These are phyloP conservation scores for Phytopythium mirpurense DNA, from an alignment of 352 stramenopile genomes.

Conservation along the genomic window DNA sequence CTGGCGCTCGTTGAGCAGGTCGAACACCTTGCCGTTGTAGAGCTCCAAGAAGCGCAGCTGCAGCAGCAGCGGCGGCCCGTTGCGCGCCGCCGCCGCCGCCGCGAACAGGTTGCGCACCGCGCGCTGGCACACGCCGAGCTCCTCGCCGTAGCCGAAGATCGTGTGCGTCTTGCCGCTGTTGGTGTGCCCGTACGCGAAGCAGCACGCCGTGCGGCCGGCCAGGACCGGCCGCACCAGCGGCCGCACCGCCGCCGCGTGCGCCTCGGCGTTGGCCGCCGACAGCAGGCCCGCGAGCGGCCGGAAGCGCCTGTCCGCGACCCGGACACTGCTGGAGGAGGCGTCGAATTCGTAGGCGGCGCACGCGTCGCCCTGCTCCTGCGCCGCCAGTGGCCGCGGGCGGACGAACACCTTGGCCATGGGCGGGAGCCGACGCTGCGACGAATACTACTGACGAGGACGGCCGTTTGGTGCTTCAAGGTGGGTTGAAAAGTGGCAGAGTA, in stretches of 20 bases:
- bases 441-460: no score
- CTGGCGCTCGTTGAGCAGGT: conserved; percentile 39
- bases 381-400: conserved; percentile 26
- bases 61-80: conserved; percentile 17
- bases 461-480: no score
- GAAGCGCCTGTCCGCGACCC: conserved; percentile 20
- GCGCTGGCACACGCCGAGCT: conserved; percentile 34
- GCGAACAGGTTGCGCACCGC: conserved; percentile 35
- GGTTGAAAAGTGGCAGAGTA: no score
- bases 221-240: conserved; percentile 22
- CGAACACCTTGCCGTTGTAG: conserved; percentile 53
- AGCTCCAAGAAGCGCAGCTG: conserved; percentile 55
- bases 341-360: conserved; percentile 15
- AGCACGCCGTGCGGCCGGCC: conserved; percentile 34
- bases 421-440: no score
- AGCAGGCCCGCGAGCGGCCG: conserved; percentile 28
- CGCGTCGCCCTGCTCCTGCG: conserved; percentile 18
- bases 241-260: conserved; percentile 23
- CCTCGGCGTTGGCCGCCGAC: conserved; percentile 22
- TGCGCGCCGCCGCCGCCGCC: neutral
- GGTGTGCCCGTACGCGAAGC: conserved; percentile 57
- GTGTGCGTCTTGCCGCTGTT: conserved; percentile 62
- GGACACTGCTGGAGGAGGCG: neutral
- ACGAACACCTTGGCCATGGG: conserved; percentile 42
- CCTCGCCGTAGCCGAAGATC: conserved; percentile 46